These are phyloP conservation scores for Apophysomyces sp. DNA, from an alignment of 371 early-diverging fungal species.

Conservation along the genomic window DNA sequence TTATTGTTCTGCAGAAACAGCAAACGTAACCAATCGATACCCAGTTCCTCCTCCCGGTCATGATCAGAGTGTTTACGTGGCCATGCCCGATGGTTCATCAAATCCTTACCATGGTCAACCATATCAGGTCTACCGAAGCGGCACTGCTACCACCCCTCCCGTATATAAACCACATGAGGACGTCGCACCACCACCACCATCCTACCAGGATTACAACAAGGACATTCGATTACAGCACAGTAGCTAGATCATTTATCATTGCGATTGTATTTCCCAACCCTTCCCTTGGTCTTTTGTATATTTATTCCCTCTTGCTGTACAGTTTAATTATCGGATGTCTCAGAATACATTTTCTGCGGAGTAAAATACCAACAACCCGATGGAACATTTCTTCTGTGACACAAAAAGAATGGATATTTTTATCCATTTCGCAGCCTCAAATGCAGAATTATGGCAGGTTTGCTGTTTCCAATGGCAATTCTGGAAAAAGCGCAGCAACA, in stretches of 20 bases:
- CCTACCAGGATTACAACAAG: conserved; percentile 20
- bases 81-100: not conserved
- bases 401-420: not conserved
- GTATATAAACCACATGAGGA: conserved; percentile 14
- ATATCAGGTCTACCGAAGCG: not conserved
- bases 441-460: not conserved
- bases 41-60: not conserved
- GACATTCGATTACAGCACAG: conserved; percentile 12
- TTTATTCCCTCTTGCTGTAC: not conserved
- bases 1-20: not conserved
- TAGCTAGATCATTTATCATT: not conserved
- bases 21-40: not conserved
- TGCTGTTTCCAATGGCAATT: conserved; percentile 17
- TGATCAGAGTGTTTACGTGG: not conserved
- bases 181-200: conserved; percentile 12
- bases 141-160: not conserved
- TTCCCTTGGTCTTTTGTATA: not conserved
- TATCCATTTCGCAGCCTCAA: not conserved
- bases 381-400: not conserved
- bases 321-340: not conserved
- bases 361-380: not conserved
- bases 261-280: not conserved
- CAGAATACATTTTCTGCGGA: conserved; percentile 1
- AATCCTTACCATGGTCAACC: not conserved
- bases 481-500: conserved; percentile 71